Evolutionary conservation across 2,329 filamentous ascomycete genomes (phyloP), one percentile per base, ranked within the genome.

Genomic region (Aspergillus sp.): DNA sequence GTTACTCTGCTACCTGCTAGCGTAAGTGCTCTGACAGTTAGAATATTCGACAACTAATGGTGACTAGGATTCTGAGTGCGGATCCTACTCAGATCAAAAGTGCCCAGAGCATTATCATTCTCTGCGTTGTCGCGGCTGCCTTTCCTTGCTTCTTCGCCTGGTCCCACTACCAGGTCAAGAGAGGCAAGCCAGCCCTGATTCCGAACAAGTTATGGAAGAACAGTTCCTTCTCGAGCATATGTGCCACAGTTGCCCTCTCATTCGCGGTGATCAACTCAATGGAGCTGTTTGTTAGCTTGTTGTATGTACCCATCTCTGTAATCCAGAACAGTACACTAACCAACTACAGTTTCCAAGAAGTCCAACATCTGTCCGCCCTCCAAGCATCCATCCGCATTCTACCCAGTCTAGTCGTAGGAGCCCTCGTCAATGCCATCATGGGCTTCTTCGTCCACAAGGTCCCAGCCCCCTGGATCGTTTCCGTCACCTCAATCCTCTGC

Each of bases 1-100:
- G 1, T 65, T 83, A 60, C 68, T 83, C 4, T 79, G 77, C 2
- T 83, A 83, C 62, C 73, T 79, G n/a, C 58, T 72, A 2, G 68
- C 69, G 51, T 56, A 41, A 61, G 51, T 31, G 9, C 27, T 11
- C 27, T 31, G 9, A 4, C 27, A 31, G 9, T 3, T 9, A 31
- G 27, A 11, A 31, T 11, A 11, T 11, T 11, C 27, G 9, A 8
- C 9, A 11, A 31, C 27, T 31, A 31, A 31, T 11, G 9, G 9
- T 9, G 2, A 31, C 1, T 31, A 31, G 27, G 3, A 31, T 31
- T 31, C 3, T 31, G 27, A 31, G 27, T 31, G 27, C 27, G 27
- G 9, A 31, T 31, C 27, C 27, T 31, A 1, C 27, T 31, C 27
- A 31, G 27, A 31, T 31, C 27, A 31, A 31, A 31, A 11, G 8